Percentiles rank a stretch among this genome's conserved stretches.
Evolutionary conservation across 2,329 filamentous ascomycete species (phyloP).

Genomic region (Ciborinia camelliae): DNA sequence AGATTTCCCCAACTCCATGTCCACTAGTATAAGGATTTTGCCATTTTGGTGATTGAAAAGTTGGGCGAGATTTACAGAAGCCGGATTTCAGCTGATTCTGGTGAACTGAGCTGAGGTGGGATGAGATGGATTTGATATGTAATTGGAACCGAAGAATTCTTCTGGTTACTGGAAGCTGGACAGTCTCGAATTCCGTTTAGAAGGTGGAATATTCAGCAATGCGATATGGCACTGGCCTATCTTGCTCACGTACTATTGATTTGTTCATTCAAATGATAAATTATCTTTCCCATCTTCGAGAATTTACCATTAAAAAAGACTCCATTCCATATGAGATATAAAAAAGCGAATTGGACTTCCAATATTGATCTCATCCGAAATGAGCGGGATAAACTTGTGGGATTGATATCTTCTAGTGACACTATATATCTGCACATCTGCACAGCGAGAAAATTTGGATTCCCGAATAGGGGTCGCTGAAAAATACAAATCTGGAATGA

Average conservation of each 20-base stretch:
- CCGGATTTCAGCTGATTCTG: background rate
- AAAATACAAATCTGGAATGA: background rate
- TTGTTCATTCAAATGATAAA: background rate
- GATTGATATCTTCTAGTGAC: background rate
- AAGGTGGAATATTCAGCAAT: background rate
- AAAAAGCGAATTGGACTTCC: background rate
- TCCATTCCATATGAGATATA: background rate
- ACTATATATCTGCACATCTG: background rate
- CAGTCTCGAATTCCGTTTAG: background rate
- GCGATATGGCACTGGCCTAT: background rate
- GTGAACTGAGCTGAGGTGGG: background rate
- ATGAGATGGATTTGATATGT: background rate
- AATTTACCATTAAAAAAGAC: background rate
- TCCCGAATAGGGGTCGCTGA: background rate
- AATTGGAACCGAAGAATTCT: no score
- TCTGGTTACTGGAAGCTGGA: background rate
- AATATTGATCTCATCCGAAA: background rate
- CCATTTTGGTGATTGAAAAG: background rate
- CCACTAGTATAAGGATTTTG: background rate
- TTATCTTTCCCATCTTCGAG: background rate
- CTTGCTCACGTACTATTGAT: background rate
- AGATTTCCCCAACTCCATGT: background rate
- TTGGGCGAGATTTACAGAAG: background rate
- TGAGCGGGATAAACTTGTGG: background rate
- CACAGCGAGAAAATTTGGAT: background rate